Base-by-base conservation (phyloP, 495 filamentous ascomycete genomes). In the Hypomontagnella submonticulosa region DNA sequence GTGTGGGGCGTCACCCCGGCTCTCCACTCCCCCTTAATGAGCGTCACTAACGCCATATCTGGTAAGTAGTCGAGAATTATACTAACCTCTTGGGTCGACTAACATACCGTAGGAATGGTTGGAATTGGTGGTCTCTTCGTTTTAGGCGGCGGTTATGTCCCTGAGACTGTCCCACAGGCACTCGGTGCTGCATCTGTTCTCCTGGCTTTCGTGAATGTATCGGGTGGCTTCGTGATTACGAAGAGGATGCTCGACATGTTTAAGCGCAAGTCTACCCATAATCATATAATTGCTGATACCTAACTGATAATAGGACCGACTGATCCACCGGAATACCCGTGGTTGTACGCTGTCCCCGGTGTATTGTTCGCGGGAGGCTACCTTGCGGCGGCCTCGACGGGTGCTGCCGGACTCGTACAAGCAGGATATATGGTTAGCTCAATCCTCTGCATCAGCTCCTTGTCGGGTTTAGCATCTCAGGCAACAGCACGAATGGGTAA, bases 221-320 rank as follows among this genome's bases (percentile, higher is more conserved):
- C 88, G 9, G 91, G 91, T 16, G 91, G 91, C 1, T 94, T 94
- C 68, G 89, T 92, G 12, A 89, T 94, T 47, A 91, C 90, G 3
- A 92, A 92, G 75, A 87, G 91, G 66, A 94, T 94, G 91, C 81
- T 94, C n/a, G 90, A 94, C 69, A 94, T 94, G 91, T 94, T 94
- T 73, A 89, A 89, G 60, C 85, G 88, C 79, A 71, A 36, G 78
- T 72, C 30, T 16, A 34, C 5, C 2, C 9, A 12, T 3, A 13
- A 6, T 38, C 23, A 4, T 23, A 6, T 38, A 34, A 10, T 10
- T 12, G 15, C 4, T 32, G 7, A 8, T 15, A 23, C 40, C 73
- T 80, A 32, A 79, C 49, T n/a, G 9, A 20, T 27, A 46, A 18
- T 52, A 83, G 81, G 85, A 3, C 84, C 88, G 2, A 92, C 89